phyloP scores from a whole-genome alignment of 2,329 filamentous ascomycete species.

The Trichoderma harzianum region DNA sequence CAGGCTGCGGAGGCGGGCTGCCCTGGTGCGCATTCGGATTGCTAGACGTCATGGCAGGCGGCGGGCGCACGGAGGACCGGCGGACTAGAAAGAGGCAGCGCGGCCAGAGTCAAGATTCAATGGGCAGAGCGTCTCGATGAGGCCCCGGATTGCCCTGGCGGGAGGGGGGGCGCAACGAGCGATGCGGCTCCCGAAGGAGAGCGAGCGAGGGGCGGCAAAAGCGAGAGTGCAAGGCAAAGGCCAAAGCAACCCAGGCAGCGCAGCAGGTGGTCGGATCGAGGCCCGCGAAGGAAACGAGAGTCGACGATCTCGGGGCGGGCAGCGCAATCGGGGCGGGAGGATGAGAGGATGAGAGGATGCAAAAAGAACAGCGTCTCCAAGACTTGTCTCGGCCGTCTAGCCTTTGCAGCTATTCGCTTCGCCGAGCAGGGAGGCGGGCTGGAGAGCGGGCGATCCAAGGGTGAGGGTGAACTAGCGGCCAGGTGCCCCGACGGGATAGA shows the following conservation, averaged over 20 bases:
- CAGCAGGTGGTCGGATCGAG: neutral
- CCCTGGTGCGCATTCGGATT: conserved; percentile 32
- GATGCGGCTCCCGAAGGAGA: conserved; percentile 5
- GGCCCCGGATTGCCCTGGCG: neutral
- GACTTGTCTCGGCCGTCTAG: neutral
- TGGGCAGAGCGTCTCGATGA: conserved; percentile 1
- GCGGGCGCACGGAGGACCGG: neutral
- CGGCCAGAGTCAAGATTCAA: conserved; percentile 4
- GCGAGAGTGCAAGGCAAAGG: neutral
- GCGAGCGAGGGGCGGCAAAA: neutral
- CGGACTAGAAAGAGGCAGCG: neutral
- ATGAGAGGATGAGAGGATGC: neutral
- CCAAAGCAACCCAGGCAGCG: neutral
- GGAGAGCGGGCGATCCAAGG: conserved; percentile 12
- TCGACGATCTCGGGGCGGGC: neutral
- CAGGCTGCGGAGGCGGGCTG: conserved; percentile 29
- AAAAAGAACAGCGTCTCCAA: neutral
- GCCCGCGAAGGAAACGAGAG: neutral
- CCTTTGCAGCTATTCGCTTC: neutral
- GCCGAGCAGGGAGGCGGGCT: neutral
- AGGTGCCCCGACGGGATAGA: conserved; percentile 14
- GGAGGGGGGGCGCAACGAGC: neutral
- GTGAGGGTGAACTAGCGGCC: conserved; percentile 14
- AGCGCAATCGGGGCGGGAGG: conserved; percentile 7
- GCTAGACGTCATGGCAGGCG: conserved; percentile 35